Conservation (phyloP, 2,329 filamentous ascomycete genomes). For the Botrytis fragariae region DNA sequence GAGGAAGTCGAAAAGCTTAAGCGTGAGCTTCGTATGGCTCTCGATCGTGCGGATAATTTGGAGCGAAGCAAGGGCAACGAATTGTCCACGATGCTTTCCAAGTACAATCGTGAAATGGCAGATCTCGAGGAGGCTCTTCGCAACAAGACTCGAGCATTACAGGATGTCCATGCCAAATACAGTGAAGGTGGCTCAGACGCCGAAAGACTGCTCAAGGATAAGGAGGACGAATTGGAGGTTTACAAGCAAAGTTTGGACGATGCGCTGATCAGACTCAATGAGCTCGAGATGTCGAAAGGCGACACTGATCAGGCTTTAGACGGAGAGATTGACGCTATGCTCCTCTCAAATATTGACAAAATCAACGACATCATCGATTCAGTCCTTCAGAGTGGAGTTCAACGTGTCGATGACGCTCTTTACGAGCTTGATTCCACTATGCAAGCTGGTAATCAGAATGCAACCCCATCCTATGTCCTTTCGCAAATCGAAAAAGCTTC, state of each 20-base stretch:
- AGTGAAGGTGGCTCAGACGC: slow-evolving; percentile 82
- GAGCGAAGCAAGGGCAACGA: slow-evolving; percentile 94
- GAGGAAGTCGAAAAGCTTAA: slow-evolving; percentile 94
- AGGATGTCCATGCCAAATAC: slow-evolving; percentile 76
- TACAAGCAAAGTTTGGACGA: slow-evolving; percentile 99
- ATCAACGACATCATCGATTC: slow-evolving; percentile 98
- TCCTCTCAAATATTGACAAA: slow-evolving; percentile 83
- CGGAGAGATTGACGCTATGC: slow-evolving; percentile 84
- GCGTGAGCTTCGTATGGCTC: slow-evolving; percentile 86
- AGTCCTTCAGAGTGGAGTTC: slow-evolving; percentile 86
- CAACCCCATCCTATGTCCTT: slow-evolving; percentile 88
- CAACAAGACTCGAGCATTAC: slow-evolving; percentile 82
- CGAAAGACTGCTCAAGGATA: slow-evolving; percentile 81
- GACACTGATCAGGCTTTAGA: slow-evolving; percentile 80
- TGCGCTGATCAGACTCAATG: slow-evolving; percentile 86
- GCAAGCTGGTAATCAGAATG: slow-evolving; percentile 98
- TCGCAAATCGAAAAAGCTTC: slow-evolving; percentile 98
- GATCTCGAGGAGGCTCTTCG: slow-evolving; percentile 90
- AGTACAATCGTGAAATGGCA: slow-evolving; percentile 96
- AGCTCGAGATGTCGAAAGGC: slow-evolving; percentile 72
- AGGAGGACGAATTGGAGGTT: slow-evolving; percentile 96
- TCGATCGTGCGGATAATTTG: slow-evolving; percentile 87
- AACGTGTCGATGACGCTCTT: slow-evolving; percentile 90
- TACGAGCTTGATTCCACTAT: slow-evolving; percentile 97
- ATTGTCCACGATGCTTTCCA: slow-evolving; percentile 87